Evolutionary conservation across 176 grass and related monocot genomes (phyloP).

Genomic region (maize (Zea mays)): DNA sequence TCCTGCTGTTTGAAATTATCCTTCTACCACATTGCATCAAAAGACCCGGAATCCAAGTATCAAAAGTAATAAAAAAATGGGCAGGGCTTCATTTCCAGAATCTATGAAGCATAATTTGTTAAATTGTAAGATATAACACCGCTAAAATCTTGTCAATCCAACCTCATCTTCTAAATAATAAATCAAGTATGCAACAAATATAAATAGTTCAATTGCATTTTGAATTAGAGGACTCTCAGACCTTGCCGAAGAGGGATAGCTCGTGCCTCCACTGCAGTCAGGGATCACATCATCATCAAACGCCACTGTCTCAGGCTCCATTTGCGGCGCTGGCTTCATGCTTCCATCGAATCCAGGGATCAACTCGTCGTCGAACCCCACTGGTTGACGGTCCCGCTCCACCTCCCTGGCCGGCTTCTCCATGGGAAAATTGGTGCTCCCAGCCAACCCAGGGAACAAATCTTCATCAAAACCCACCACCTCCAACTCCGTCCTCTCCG

Average conservation of each 20-base stretch:
- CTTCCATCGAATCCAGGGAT: slow-evolving; percentile 52
- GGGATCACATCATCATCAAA: slow-evolving; percentile 55
- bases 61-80: not conserved
- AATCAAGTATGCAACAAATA: not conserved
- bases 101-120: not conserved
- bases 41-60: not conserved
- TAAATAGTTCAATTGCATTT: not conserved
- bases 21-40: not conserved
- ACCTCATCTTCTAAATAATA: not conserved
- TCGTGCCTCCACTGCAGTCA: slow-evolving; percentile 40
- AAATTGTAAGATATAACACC: not conserved
- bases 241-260: slow-evolving; percentile 14
- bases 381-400: slow-evolving; percentile 14
- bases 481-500: slow-evolving; percentile 12
- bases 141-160: not conserved
- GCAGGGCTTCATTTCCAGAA: not conserved
- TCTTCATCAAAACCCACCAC: slow-evolving; percentile 46
- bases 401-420: slow-evolving; percentile 13
- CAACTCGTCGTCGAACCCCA: slow-evolving; percentile 44
- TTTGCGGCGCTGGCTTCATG: not conserved
- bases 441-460: slow-evolving; percentile 55
- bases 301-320: not conserved
- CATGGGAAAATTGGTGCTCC: slow-evolving; percentile 18
- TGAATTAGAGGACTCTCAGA: not conserved
- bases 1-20: not conserved